Base-by-base conservation (phyloP, 352 stramenopile genomes). In the Pythium scleroteichum region DNA sequence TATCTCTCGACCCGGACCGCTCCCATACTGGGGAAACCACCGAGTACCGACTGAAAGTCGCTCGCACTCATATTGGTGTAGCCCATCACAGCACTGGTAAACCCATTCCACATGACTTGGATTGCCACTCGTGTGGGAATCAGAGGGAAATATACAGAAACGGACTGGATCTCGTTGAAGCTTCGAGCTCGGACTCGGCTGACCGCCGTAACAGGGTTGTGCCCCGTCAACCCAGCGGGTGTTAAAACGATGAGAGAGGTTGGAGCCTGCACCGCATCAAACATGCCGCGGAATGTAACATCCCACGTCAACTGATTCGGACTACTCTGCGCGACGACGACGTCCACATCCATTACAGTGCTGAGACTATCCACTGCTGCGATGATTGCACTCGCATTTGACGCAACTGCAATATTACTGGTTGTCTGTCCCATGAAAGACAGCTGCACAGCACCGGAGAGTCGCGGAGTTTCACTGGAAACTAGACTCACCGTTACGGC, bases 401-500 rank as follows among this genome's bases (percentile, higher is more conserved):
- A 38, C 23, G 42, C 27, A 0, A 85, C 69, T 29, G 73, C 42
- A 4, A 83, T 75, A 16, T 45, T 67, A 24, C 16, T n/a, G 12
- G 75, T 95, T 22, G 23, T 66, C 41, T 71, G 27, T 10, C 59
- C 71, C 2, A 57, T 22, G 38, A 74, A 73, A 2, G 59, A 42
- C 1, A 94, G 24, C 23, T 75, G 55, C 23, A 90, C 73, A 0
- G 24, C 72, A 4, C 85, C 85, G 38, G 50, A 22, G 12, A 94
- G 63, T 19, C 64, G 59, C 33, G 32, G 33, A 1, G 70, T 83
- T 51, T 90, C 79, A 1, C 70, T 53, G 5, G 62, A 35, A 1
- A 84, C 10, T 0, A 87, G 42, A 9, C 23, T 47, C 2, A 81
- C 69, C 12, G 61, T 45, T 27, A 90, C 78, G 0, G 23, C 26